phyloP scores from a whole-genome alignment of 495 filamentous ascomycete genomes.

The Astrothelium macrocarpum region DNA sequence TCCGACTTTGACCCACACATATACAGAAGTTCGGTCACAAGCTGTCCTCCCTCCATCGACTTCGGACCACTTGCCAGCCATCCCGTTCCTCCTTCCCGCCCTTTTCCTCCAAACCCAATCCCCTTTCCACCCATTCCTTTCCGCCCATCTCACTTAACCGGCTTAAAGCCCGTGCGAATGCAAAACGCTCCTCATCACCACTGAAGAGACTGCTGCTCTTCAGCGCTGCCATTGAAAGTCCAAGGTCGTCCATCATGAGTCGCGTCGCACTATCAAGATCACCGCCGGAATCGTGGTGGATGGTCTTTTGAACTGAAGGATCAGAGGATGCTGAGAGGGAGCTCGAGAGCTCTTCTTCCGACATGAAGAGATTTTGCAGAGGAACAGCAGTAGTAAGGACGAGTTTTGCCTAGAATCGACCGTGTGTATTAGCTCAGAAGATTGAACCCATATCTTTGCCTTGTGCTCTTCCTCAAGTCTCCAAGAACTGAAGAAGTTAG shows the following conservation, averaged over 20 bases:
- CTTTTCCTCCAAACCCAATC: constrained; percentile 44
- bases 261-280: constrained; percentile 75
- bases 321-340: constrained; percentile 33
- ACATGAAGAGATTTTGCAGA: constrained; percentile 77
- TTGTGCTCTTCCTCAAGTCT: too few relatives aligned
- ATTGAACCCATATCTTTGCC: constrained; percentile 35
- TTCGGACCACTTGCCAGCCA: constrained; percentile 34
- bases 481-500: background rate
- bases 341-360: constrained; percentile 60
- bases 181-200: constrained; percentile 93
- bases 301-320: constrained; percentile 3
- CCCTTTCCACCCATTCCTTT: constrained; percentile 86
- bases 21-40: too few relatives aligned
- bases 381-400: constrained; percentile 85
- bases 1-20: too few relatives aligned
- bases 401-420: constrained; percentile 63
- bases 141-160: constrained; percentile 87
- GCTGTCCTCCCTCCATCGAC: constrained; percentile 34
- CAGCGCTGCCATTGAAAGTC: constrained; percentile 72
- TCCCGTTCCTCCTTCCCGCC: constrained; percentile 34
- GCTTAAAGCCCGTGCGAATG: constrained; percentile 81
- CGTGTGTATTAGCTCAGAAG: constrained; percentile 12
- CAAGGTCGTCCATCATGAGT: constrained; percentile 87
- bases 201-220: constrained; percentile 83
- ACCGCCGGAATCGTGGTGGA: constrained; percentile 35